Evolutionary conservation across 305 asterid species (phyloP).

Genomic region (Fraxinus paxiana): DNA sequence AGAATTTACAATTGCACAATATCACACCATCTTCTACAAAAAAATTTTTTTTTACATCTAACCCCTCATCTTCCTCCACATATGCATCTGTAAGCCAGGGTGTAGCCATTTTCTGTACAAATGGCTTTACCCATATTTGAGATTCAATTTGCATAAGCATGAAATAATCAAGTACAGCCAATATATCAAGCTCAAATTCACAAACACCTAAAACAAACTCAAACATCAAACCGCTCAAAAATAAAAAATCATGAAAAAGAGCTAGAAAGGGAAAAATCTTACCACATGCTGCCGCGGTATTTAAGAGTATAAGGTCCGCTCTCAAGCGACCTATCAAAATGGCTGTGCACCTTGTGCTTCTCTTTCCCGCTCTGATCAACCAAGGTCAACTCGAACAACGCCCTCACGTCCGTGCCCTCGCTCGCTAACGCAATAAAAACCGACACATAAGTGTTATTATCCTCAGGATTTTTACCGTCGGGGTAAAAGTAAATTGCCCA

Average conservation of each 20-base stretch:
- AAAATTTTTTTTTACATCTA: too few species aligned
- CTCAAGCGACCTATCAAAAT: conserved; percentile 84
- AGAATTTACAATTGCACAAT: too few species aligned
- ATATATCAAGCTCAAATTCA: neutral
- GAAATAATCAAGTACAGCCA: neutral
- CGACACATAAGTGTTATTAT: conserved; percentile 76
- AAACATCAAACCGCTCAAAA: neutral
- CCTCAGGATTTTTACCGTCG: conserved; percentile 89
- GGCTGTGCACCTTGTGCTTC: conserved; percentile 91
- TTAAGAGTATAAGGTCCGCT: conserved; percentile 87
- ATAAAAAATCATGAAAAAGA: neutral
- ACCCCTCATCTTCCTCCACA: too few species aligned
- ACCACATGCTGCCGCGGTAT: conserved; percentile 95
- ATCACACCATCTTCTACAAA: too few species aligned
- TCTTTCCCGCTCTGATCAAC: conserved; percentile 95
- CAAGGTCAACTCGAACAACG: conserved; percentile 82
- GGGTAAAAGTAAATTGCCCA: conserved; percentile 98
- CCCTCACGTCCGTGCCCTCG: conserved; percentile 92
- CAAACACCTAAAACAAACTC: neutral
- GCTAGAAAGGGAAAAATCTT: conserved; percentile 3
- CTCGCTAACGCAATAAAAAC: conserved; percentile 86
- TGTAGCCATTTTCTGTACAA: too few species aligned
- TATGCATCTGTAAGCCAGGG: too few species aligned
- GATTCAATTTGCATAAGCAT: neutral
- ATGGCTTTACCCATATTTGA: neutral